Evolutionary conservation across 2,329 filamentous ascomycete species (phyloP), one percentile per base, ranked within the genome.

Genomic region (Tolypocladium tropicale): DNA sequence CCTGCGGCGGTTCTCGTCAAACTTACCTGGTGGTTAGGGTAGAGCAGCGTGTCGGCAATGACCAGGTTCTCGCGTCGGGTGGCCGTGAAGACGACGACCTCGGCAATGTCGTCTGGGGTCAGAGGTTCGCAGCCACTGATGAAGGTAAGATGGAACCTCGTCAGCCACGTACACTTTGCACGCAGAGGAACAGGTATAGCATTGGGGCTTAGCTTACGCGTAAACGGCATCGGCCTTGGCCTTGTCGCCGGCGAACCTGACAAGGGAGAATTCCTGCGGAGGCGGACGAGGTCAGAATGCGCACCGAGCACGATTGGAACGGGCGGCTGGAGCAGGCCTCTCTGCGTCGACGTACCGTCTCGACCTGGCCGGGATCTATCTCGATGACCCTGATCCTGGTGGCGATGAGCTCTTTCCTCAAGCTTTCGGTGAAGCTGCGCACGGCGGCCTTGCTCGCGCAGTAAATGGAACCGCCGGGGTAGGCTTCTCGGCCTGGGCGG

Each of bases 381-480:
- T 90, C 89, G 60, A 96, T 95, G 59, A 96, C 79, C 56, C 92
- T 78, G 59, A 96, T 89, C 56, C 88, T 79, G 21, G 86, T 89
- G 7, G 87, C 79, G 62, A 96, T 86, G 58, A 95, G 79, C 74
- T 96, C 92, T 69, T 85, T 89, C 62, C 92, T 80, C 68, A 96
- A 72, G 12, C 86, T 81, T 56, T 95, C 90, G 0, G 89, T 91
- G 74, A 95, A 96, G 62, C 81, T 87, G 63, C 88, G 83, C 56
- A 96, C 87, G 1, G 92, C 92, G 23, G 91, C 90, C 74, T 96
- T 96, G 58, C 89, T 92, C 1, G 91, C 90, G 71, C 92, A 96
- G 79, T 96, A 96, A 68, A 96, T 95, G 69, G 85, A 85, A 32
- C 92, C 92, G 53, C 90, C 90, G 1, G 84, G 78, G 70, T 96